These are phyloP conservation scores for Passiflora organensis DNA, from an alignment of 345 rosid genomes.

Conservation along the genomic window DNA sequence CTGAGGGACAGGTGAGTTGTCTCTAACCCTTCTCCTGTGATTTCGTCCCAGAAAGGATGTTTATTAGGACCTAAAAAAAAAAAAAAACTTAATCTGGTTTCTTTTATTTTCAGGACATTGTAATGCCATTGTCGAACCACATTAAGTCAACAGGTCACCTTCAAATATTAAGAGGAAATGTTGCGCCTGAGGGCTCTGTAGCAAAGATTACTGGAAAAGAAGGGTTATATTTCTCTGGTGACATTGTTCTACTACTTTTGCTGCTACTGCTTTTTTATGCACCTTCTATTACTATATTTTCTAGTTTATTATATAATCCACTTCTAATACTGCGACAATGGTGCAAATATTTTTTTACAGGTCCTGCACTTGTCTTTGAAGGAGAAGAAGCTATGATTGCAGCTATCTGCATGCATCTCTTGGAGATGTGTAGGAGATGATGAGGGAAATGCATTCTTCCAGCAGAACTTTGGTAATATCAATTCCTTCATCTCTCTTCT, in stretches of 20 bases:
- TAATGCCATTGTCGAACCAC: constrained; percentile 71
- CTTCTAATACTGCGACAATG: neutral
- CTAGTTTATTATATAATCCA: neutral
- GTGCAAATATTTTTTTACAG: constrained; percentile 35
- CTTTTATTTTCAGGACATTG: constrained; percentile 48
- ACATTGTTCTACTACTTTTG: constrained; percentile 5
- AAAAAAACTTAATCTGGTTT: neutral
- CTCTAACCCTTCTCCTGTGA: neutral
- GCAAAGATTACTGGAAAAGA: constrained; percentile 99
- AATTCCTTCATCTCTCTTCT: neutral
- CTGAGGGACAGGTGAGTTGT: constrained; percentile 69
- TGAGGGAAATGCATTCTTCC: constrained; percentile 4
- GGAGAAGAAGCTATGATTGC: constrained; percentile 92
- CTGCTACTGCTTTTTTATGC: neutral
- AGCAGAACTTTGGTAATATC: constrained; percentile 1
- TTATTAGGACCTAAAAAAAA: neutral
- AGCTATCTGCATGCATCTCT: constrained; percentile 41
- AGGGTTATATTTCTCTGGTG: constrained; percentile 91
- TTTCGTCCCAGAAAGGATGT: neutral
- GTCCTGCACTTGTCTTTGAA: constrained; percentile 97
- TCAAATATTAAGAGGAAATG: constrained; percentile 82
- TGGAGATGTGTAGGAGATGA: constrained; percentile 9
- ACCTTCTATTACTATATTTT: neutral
- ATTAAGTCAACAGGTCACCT: constrained; percentile 94
- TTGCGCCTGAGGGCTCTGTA: constrained; percentile 97